Base-by-base conservation (phyloP, 2,329 filamentous ascomycete genomes). In the Ophiostoma novo-ulmi region DNA sequence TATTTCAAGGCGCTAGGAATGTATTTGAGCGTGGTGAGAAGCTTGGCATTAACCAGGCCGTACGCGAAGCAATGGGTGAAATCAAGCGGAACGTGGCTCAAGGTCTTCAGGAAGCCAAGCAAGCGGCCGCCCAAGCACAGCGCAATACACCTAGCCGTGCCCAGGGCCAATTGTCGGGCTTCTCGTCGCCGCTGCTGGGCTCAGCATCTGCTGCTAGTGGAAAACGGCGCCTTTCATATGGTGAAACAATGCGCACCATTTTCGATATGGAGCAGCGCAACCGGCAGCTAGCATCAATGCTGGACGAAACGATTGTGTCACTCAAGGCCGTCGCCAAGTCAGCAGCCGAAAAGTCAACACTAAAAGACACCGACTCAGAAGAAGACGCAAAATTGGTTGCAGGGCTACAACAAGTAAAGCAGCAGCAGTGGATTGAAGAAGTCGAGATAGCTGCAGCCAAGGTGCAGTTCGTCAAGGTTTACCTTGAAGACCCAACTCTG, bases 21-120 rank as follows among this genome's bases (percentile, higher is more conserved):
- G 88, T 94, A 20, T 82, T 93, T 44, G 88, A 92, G 75, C 85
- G 87, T 41, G 86, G 91, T 69, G 91, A 94, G 78, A 90, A 88
- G 76, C 87, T 93, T 73, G 91, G 91, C 7, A 90, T 95, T 70
- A 93, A 93, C 76, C 90, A 91, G 78, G 91, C 89, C 0, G 88
- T 95, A 7, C 86, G 92, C n/a, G 91, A 92, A 74, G 91, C 92
- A 22, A 86, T 95, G 76, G 89, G 89, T 10, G 92, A 96, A 79
- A 90, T 94, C 68, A 87, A 87, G 72, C 90, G 91, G 75, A 93
- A 93, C 74, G 87, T 94, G 74, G 86, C 90, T 75, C 87, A 90
- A 75, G 85, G 85, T 39, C 82, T 90, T 41, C 89, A 91, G 73
- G 85, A 87, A 71, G 81, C 83, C 2, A 81, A 84, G 41, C 82